These are phyloP conservation scores for Lumnitzera littorea DNA, from an alignment of 345 rosid species.

Conservation along the genomic window DNA sequence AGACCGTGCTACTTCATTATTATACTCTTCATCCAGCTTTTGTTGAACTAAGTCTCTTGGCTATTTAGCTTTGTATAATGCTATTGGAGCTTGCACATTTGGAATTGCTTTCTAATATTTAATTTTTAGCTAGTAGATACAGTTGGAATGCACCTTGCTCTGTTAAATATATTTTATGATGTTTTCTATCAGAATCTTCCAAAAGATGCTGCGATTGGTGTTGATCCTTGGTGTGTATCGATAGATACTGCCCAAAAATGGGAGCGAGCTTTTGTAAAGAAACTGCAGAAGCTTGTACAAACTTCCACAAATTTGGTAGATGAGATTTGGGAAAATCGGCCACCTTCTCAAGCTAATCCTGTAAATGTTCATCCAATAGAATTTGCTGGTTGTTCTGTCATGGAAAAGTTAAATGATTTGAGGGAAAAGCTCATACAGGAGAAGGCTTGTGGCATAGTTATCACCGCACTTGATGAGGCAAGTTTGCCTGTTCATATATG, in stretches of 20 bases:
- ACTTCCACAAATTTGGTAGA: conserved; percentile 76
- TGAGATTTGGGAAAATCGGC: conserved; percentile 73
- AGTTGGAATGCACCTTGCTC: not conserved
- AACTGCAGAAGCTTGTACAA: conserved; percentile 59
- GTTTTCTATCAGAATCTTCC: conserved; percentile 55
- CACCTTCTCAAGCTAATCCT: conserved; percentile 49
- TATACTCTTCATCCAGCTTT: no score
- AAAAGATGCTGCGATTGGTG: conserved; percentile 58
- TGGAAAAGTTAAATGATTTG: conserved; percentile 54
- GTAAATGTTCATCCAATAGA: conserved; percentile 62
- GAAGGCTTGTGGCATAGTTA: conserved; percentile 54
- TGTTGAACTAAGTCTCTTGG: no score
- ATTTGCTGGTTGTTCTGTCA: conserved; percentile 58
- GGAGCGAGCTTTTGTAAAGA: conserved; percentile 52
- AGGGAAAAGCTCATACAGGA: conserved; percentile 51
- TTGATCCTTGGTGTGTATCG: conserved; percentile 86
- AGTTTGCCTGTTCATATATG: conserved; percentile 5
- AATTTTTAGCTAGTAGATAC: no score
- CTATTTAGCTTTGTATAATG: no score
- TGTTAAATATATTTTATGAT: conserved; percentile 5
- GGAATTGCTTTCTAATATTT: no score
- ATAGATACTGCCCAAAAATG: conserved; percentile 79
- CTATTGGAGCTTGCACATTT: no score
- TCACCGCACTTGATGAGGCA: conserved; percentile 89
- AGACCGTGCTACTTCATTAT: no score